These are phyloP conservation scores for Telfairia occidentalis DNA, from an alignment of 331 rosid genomes.

Conservation along the genomic window DNA sequence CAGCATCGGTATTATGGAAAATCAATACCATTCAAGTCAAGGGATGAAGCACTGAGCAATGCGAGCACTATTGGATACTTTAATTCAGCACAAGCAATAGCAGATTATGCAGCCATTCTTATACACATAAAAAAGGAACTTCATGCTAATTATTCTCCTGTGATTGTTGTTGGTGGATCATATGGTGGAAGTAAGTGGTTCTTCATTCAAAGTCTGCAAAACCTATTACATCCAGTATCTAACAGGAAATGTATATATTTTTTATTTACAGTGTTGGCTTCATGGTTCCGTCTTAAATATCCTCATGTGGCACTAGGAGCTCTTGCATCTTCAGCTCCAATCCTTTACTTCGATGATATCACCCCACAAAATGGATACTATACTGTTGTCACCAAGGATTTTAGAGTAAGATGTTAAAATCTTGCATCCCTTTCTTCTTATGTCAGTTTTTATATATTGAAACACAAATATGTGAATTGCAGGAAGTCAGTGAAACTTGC, in stretches of 20 bases:
- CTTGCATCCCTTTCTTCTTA: not conserved
- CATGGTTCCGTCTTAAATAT: constrained; percentile 61
- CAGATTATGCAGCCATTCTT: constrained; percentile 58
- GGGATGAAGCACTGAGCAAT: constrained; percentile 52
- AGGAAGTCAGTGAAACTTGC: constrained; percentile 66
- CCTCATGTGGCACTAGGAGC: constrained; percentile 61
- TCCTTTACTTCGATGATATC: constrained; percentile 46
- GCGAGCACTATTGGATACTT: constrained; percentile 59
- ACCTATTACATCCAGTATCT: not conserved
- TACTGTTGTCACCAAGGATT: constrained; percentile 34
- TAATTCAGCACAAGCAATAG: constrained; percentile 67
- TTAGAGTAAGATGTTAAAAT: constrained; percentile 24
- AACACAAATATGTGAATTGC: not conserved
- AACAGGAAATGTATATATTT: not conserved
- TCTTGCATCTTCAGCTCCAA: constrained; percentile 64
- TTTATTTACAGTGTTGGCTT: constrained; percentile 43
- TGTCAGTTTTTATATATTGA: not conserved
- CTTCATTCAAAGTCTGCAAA: too few relatives aligned
- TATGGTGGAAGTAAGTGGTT: constrained; percentile 68
- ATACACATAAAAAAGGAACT: constrained; percentile 38
- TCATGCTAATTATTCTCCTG: constrained; percentile 37
- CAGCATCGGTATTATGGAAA: constrained; percentile 70
- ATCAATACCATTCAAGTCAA: constrained; percentile 64
- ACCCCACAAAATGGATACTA: constrained; percentile 37
- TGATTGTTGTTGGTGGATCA: constrained; percentile 70